Evolutionary conservation across 2,329 filamentous ascomycete species (phyloP), one percentile per base, ranked within the genome.

Genomic region (Beauveria varroae): DNA sequence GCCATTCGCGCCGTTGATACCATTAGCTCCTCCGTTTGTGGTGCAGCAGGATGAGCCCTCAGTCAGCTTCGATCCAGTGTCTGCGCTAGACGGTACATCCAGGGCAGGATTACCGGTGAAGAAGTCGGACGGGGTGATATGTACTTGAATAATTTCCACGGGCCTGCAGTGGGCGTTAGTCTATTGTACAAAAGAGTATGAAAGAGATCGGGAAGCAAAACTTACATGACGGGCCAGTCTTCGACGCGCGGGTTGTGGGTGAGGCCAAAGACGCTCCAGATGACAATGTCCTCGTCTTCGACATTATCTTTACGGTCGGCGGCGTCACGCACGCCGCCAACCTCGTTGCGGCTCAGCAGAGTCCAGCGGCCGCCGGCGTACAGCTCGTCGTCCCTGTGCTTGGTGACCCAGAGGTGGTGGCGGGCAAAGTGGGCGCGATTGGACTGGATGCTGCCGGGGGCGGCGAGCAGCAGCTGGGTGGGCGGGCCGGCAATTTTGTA

Each of bases 201-300:
- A 43, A 5, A 30, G 1, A 30, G 24, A 9, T 9, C 50, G 47
- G 22, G 59, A 22, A 37, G 16, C 3, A 7, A 9, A 7, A 55
- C 76, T 74, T 63, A 78, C 86, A 89, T 88, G 26, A 89, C 83
- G 0, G 86, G 86, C 75, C 86, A 89, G 68, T 89, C 86, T 67
- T 89, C 86, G 10, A 82, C 79, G 1, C 86, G 76, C 0, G 86
- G 85, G 41, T 87, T 83, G 65, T 89, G 86, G 34, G 86, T 88
- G 16, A 87, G 79, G n/a, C 86, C 77, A 67, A 80, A 80, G 9
- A 81, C 78, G 7, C 81, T 77, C 81, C 82, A 86, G 4, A 86
- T 71, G 0, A 86, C 82, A 37, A 84, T 75, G 53, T 84, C 79
- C 20, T 79, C 75, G 56, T 86, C 60, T 34, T 72, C 63, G 71